Conservation (phyloP, 441 rosid genomes). For the Populus hybrid region DNA sequence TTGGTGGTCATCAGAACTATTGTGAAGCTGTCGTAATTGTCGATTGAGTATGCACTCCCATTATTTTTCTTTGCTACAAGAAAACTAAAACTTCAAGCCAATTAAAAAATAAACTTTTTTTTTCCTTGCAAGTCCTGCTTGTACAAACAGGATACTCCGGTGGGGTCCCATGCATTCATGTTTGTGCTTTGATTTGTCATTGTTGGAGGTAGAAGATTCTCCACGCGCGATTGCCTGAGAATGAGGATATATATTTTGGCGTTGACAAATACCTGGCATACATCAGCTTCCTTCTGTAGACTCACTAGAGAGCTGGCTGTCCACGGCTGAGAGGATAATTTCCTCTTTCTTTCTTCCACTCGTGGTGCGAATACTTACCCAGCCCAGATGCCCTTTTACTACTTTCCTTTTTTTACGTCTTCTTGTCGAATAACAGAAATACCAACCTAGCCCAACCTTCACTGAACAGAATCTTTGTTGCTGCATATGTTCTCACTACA, state of each 20-base stretch:
- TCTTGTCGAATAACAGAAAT: neutral
- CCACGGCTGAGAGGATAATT: neutral
- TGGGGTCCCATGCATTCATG: no score
- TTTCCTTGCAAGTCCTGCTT: no score
- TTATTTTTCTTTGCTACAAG: neutral
- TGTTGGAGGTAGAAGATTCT: no score
- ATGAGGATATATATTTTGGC: no score
- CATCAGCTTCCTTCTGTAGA: neutral
- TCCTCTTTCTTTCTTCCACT: neutral
- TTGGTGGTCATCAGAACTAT: neutral
- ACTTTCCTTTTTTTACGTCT: no score
- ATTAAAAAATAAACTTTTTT: no score
- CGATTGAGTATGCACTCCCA: no score
- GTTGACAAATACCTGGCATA: neutral
- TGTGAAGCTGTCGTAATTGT: neutral
- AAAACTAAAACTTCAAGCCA: neutral
- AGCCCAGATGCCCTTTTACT: neutral
- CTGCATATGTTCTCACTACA: neutral
- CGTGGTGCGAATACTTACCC: neutral
- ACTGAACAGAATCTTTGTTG: neutral
- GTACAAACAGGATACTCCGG: no score
- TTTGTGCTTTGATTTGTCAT: no score
- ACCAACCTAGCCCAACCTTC: neutral
- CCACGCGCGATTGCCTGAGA: no score
- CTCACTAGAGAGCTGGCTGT: neutral